A percentile compares a stretch with the other conserved stretches of the same genome.
These are phyloP conservation scores for Calophaca sinica DNA, from an alignment of 306 rosid genomes.

Conservation along the genomic window DNA sequence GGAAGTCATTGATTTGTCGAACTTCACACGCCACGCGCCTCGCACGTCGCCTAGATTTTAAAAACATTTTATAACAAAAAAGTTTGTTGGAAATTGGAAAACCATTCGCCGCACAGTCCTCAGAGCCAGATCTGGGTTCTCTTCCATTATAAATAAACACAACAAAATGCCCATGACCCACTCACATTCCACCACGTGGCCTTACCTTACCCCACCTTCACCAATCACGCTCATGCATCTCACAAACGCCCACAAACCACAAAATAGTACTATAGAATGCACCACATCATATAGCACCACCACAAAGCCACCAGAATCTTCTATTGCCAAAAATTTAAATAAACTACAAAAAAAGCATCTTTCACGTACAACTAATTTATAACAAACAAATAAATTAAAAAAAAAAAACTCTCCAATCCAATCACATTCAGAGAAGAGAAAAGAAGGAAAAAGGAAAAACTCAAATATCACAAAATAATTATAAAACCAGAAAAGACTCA, in stretches of 20 bases:
- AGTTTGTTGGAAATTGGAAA: slow-evolving; percentile 1
- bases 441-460: background rate
- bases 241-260: slow-evolving; percentile 11
- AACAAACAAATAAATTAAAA: slow-evolving; percentile 38
- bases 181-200: slow-evolving; percentile 49
- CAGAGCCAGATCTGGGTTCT: slow-evolving; percentile 14
- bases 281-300: slow-evolving; percentile 14
- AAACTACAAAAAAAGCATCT: background rate
- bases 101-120: slow-evolving; percentile 50
- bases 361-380: slow-evolving; percentile 41
- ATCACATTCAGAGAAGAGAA: slow-evolving; percentile 18
- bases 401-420: slow-evolving; percentile 44
- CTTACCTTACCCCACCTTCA: slow-evolving; percentile 9
- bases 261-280: background rate
- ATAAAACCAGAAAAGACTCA: background rate
- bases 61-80: background rate
- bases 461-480: slow-evolving; percentile 18
- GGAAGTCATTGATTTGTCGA: too few relatives aligned
- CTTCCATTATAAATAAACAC: background rate
- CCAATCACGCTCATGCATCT: slow-evolving; percentile 25
- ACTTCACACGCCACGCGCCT: too few relatives aligned
- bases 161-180: slow-evolving; percentile 42
- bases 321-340: background rate
- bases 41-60: too few relatives aligned
- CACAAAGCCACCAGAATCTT: slow-evolving; percentile 18